Conservation (phyloP, 768 basidiomycete species). For the Leccinum olivaceopallidum region DNA sequence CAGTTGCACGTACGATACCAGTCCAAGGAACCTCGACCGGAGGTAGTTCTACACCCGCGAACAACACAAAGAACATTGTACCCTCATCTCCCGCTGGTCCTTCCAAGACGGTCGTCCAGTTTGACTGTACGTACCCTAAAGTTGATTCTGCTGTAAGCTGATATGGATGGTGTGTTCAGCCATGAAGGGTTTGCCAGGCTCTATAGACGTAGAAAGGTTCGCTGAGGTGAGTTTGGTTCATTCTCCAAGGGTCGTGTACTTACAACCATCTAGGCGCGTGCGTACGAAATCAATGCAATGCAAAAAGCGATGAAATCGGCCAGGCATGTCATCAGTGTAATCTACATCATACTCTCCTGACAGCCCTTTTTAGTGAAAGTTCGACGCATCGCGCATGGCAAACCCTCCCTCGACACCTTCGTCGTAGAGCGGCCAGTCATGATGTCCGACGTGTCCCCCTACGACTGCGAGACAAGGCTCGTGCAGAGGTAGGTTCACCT, state of each 20-base stretch:
- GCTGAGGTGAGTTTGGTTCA: conserved; percentile 57
- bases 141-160: not conserved
- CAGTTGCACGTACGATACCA: conserved; percentile 63
- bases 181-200: conserved; percentile 60
- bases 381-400: conserved; percentile 89
- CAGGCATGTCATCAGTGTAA: conserved; percentile 41
- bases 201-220: conserved; percentile 88
- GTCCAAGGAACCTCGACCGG: conserved; percentile 45
- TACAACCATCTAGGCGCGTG: conserved; percentile 58
- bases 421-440: conserved; percentile 92
- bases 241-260: not conserved
- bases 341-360: not conserved
- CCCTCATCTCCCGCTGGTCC: conserved; percentile 34
- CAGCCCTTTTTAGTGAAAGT: conserved; percentile 45
- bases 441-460: conserved; percentile 88
- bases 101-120: conserved; percentile 38
- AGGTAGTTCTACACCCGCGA: conserved; percentile 8
- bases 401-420: conserved; percentile 85
- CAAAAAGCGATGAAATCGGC: conserved; percentile 82
- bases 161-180: conserved; percentile 37
- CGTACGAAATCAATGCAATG: conserved; percentile 91
- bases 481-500: conserved; percentile 62
- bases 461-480: conserved; percentile 80
- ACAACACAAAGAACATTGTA: conserved; percentile 28
- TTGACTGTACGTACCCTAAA: conserved; percentile 40